Evolutionary conservation across 768 basidiomycete genomes (phyloP).

Genomic region (Ramaria rubella): DNA sequence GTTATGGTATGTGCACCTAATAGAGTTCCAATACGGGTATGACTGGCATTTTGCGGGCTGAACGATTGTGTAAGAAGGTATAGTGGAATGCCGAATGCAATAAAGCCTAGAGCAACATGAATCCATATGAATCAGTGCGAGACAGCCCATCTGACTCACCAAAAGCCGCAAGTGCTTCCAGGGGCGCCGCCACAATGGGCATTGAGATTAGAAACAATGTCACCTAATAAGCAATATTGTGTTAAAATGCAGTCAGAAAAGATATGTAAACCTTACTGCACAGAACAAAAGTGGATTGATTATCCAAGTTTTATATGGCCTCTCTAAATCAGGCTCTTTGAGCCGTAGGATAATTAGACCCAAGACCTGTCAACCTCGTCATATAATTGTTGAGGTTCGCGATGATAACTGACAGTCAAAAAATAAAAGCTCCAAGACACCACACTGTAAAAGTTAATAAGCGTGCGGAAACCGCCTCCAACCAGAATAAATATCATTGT

Average conservation of each 20-base stretch:
- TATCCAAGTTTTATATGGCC: slow-evolving; percentile 92
- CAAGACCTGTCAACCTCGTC: slow-evolving; percentile 44
- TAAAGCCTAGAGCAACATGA: slow-evolving; percentile 49
- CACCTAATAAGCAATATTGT: slow-evolving; percentile 40
- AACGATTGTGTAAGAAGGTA: slow-evolving; percentile 62
- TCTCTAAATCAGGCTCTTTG: slow-evolving; percentile 83
- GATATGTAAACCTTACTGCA: slow-evolving; percentile 44
- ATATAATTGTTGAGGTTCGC: background rate
- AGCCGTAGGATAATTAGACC: slow-evolving; percentile 83
- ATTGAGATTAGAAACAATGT: slow-evolving; percentile 88
- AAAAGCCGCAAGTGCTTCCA: slow-evolving; percentile 80
- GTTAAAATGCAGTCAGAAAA: background rate
- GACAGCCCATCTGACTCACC: slow-evolving; percentile 42
- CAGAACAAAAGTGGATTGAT: slow-evolving; percentile 87
- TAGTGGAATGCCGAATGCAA: slow-evolving; percentile 71
- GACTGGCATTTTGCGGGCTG: slow-evolving; percentile 8
- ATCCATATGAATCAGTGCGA: slow-evolving; percentile 7
- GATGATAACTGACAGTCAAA: slow-evolving; percentile 53
- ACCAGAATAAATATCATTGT: slow-evolving; percentile 74
- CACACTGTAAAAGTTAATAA: slow-evolving; percentile 87
- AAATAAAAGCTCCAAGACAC: slow-evolving; percentile 87
- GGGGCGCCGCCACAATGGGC: slow-evolving; percentile 90
- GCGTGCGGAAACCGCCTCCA: slow-evolving; percentile 82
- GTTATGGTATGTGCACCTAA: background rate
- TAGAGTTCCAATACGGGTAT: slow-evolving; percentile 3